phyloP scores from a whole-genome alignment of 306 rosid species.

The Vigna mungo region DNA sequence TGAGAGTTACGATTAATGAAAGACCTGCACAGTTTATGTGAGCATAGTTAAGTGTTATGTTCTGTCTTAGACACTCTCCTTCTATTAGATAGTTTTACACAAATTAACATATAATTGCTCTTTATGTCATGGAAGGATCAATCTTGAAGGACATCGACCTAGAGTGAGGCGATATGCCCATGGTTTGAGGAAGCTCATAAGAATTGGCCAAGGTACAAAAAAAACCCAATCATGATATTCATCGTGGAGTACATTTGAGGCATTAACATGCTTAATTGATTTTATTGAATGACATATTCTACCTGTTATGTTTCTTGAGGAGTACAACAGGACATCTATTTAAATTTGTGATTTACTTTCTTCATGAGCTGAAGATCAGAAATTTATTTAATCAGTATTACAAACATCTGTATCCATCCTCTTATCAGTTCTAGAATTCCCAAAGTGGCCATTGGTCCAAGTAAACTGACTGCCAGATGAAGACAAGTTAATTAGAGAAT shows the following conservation, averaged over 20 bases:
- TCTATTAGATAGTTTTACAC: conserved; percentile 39
- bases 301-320: conserved; percentile 23
- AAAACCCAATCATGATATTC: background rate
- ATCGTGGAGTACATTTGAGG: conserved; percentile 30
- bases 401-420: too few species aligned
- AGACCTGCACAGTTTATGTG: conserved; percentile 9
- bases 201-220: conserved; percentile 86
- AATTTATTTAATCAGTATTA: too few species aligned
- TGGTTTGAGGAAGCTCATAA: conserved; percentile 80
- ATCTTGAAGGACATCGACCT: conserved; percentile 90
- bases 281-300: conserved; percentile 21
- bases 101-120: conserved; percentile 34
- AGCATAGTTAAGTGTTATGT: conserved; percentile 39
- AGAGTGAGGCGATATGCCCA: conserved; percentile 91
- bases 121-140: conserved; percentile 73
- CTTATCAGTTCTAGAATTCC: too few species aligned
- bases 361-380: too few species aligned
- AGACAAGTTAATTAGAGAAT: too few species aligned
- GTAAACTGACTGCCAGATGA: too few species aligned
- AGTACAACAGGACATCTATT: conserved; percentile 19
- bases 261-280: conserved; percentile 27
- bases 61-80: conserved; percentile 26
- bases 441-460: too few species aligned
- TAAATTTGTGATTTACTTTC: background rate
- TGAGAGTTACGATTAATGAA: conserved; percentile 30